These are phyloP conservation scores for Lepidium didymum DNA, from an alignment of 345 rosid genomes.

Conservation along the genomic window DNA sequence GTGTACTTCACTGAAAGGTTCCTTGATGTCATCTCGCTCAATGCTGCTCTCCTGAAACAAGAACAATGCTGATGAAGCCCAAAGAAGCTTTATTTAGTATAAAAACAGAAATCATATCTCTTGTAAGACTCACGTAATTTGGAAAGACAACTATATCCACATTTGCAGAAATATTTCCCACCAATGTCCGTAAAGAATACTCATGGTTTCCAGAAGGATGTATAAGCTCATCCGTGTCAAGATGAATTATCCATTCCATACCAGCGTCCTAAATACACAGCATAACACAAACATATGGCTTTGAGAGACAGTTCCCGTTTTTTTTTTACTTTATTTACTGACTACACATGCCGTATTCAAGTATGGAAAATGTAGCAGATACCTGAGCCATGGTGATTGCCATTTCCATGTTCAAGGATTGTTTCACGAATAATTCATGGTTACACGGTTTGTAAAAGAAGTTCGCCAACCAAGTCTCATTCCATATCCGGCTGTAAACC, in stretches of 20 bases:
- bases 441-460: slow-evolving; percentile 97
- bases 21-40: slow-evolving; percentile 80
- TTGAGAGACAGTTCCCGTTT: neutral
- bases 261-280: slow-evolving; percentile 50
- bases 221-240: slow-evolving; percentile 88
- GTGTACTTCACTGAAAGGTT: slow-evolving; percentile 84
- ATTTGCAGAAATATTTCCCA: slow-evolving; percentile 54
- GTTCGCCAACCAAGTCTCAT: slow-evolving; percentile 87
- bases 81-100: neutral
- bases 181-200: slow-evolving; percentile 72
- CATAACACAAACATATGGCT: neutral
- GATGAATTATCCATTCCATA: slow-evolving; percentile 93
- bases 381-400: slow-evolving; percentile 95
- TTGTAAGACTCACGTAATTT: slow-evolving; percentile 68
- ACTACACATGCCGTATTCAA: neutral
- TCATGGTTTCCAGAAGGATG: slow-evolving; percentile 76
- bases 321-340: neutral
- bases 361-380: slow-evolving; percentile 27
- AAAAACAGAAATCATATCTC: neutral
- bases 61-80: slow-evolving; percentile 8
- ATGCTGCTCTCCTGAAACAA: slow-evolving; percentile 82
- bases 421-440: slow-evolving; percentile 93
- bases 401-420: slow-evolving; percentile 98
- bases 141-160: slow-evolving; percentile 80
- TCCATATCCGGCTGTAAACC: slow-evolving; percentile 79